These are phyloP conservation scores for Mortierella sp. DNA, from an alignment of 371 early-diverging fungal species.

Conservation along the genomic window DNA sequence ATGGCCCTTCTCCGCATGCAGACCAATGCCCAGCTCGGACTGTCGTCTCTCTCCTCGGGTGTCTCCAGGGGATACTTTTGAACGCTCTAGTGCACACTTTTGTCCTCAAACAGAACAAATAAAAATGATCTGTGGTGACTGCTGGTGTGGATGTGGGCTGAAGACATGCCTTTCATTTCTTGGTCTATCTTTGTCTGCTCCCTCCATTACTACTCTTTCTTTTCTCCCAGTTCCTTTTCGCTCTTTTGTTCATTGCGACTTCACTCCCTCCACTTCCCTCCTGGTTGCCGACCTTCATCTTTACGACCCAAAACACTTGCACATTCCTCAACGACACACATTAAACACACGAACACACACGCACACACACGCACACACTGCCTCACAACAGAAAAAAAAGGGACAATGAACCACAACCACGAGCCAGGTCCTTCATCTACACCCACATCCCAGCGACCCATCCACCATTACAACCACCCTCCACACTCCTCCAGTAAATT, in stretches of 20 bases:
- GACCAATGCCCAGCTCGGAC: conserved; percentile 22
- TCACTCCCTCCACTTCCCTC: background rate
- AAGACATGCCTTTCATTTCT: background rate
- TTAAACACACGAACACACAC: background rate
- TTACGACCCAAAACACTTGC: background rate
- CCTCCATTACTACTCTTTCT: background rate
- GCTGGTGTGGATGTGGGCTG: background rate
- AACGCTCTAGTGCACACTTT: background rate
- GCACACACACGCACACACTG: background rate
- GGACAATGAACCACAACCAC: conserved; percentile 24
- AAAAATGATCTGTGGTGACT: background rate
- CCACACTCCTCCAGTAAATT: conserved; percentile 22
- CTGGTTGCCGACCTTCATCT: background rate
- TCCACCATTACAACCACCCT: conserved; percentile 12
- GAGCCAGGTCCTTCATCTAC: conserved; percentile 31
- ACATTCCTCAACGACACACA: background rate
- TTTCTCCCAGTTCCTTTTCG: background rate
- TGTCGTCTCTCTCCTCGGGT: conserved; percentile 36
- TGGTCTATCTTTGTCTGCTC: background rate
- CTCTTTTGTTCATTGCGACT: background rate
- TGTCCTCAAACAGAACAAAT: background rate
- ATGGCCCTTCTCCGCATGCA: conserved; percentile 36
- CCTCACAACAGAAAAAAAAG: background rate
- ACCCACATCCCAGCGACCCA: conserved; percentile 22
- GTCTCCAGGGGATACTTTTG: conserved; percentile 40